These are phyloP conservation scores for Vanrija pseudolonga DNA, from an alignment of 1,284 basidiomycete genomes.

Conservation along the genomic window DNA sequence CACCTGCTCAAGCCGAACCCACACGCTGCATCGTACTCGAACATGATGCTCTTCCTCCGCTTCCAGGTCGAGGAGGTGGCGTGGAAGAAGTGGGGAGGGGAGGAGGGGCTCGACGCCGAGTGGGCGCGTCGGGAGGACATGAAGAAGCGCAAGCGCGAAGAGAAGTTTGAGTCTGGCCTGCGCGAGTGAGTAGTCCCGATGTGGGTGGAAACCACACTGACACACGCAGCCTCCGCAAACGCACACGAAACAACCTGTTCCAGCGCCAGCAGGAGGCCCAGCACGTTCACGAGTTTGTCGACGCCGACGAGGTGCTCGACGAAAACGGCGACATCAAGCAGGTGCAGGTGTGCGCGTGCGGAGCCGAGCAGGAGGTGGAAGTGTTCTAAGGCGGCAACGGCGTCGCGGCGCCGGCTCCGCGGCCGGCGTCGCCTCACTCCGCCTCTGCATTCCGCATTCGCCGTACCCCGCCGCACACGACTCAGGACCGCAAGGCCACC, in stretches of 20 bases:
- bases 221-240: conserved; percentile 58
- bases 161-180: conserved; percentile 85
- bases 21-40: conserved; percentile 91
- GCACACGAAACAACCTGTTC: conserved; percentile 85
- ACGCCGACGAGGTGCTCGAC: conserved; percentile 55
- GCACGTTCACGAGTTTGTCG: conserved; percentile 77
- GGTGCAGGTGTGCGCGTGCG: conserved; percentile 76
- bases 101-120: conserved; percentile 85
- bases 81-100: conserved; percentile 95
- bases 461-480: too few relatives aligned
- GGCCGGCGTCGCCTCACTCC: neutral
- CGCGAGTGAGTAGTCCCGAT: conserved; percentile 54
- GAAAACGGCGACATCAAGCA: conserved; percentile 44
- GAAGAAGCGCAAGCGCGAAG: conserved; percentile 87
- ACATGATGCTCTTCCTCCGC: conserved; percentile 99
- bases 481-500: too few relatives aligned
- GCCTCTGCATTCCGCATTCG: too few relatives aligned
- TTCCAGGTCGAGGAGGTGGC: conserved; percentile 94
- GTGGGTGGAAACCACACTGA: neutral
- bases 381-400: conserved; percentile 56
- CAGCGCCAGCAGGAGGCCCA: conserved; percentile 79
- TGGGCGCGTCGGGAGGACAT: conserved; percentile 73
- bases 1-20: conserved; percentile 95
- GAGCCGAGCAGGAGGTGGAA: conserved; percentile 81
- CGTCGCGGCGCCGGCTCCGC: neutral